phyloP scores from a whole-genome alignment of 306 rosid species.

The Cucurbita ficifolia region DNA sequence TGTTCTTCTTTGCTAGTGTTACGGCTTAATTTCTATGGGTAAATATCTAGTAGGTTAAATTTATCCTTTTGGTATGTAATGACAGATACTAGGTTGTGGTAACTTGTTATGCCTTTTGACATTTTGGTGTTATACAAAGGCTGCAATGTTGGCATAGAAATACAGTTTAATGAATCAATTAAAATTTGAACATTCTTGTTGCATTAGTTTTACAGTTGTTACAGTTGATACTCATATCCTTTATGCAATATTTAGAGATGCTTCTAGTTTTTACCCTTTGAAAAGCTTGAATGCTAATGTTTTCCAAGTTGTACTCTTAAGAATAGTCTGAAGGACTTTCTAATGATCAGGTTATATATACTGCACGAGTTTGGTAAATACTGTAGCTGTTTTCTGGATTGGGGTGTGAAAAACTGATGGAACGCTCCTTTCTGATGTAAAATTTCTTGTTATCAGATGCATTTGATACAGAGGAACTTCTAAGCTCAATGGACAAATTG shows the following conservation, averaged over 20 bases:
- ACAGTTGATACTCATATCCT: not conserved
- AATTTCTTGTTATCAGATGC: conserved; percentile 53
- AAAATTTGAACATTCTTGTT: not conserved
- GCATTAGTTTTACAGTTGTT: not conserved
- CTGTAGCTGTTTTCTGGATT: not conserved
- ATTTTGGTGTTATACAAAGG: not conserved
- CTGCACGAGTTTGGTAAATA: not conserved
- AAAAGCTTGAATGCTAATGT: not conserved
- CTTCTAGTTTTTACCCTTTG: not conserved
- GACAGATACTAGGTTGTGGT: not conserved
- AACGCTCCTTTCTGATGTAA: not conserved
- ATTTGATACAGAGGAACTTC: conserved; percentile 66
- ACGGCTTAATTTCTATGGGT: not conserved
- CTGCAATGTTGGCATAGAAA: not conserved
- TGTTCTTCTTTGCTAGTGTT: not conserved
- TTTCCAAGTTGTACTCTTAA: not conserved
- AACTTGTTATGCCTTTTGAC: not conserved
- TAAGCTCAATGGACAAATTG: conserved; percentile 68
- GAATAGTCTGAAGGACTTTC: not conserved
- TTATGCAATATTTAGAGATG: not conserved
- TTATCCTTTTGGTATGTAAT: not conserved
- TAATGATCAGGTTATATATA: not conserved
- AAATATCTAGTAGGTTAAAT: not conserved
- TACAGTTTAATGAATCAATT: not conserved
- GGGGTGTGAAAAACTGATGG: not conserved